Conservation (phyloP, 2,329 filamentous ascomycete genomes). For the Ophiostoma sp. region DNA sequence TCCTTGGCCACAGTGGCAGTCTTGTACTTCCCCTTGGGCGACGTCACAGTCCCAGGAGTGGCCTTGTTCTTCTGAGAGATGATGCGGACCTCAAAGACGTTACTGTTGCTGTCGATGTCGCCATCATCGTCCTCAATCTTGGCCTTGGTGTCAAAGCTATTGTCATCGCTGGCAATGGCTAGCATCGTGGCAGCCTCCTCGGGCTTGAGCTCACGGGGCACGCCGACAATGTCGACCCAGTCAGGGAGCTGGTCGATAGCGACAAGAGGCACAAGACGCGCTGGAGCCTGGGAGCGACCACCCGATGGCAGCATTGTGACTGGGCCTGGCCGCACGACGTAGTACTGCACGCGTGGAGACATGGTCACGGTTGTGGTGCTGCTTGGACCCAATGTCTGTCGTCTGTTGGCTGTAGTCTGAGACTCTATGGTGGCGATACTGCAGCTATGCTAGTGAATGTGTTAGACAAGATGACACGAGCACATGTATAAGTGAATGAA, state of each 20-base stretch:
- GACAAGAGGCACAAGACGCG: conserved; percentile 54
- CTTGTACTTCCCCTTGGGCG: neutral
- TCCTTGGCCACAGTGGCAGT: neutral
- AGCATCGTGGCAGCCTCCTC: conserved; percentile 37
- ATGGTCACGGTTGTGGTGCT: conserved; percentile 33
- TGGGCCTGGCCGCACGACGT: conserved; percentile 45
- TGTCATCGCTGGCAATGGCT: conserved; percentile 35
- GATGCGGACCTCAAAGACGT: neutral
- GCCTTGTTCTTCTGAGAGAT: neutral
- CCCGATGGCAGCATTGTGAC: conserved; percentile 36
- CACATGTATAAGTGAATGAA: neutral
- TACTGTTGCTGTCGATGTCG: neutral
- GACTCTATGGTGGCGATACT: too few relatives aligned
- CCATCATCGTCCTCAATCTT: neutral
- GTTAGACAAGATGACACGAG: neutral
- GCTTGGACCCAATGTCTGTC: neutral
- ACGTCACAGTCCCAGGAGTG: neutral
- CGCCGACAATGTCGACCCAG: conserved; percentile 46
- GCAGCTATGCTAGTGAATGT: neutral
- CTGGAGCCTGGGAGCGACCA: conserved; percentile 32
- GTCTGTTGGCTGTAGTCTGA: neutral
- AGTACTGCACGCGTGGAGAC: conserved; percentile 40
- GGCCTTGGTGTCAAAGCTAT: neutral
- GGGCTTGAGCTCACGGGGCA: conserved; percentile 45
- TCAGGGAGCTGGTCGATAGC: conserved; percentile 53